phyloP scores from a whole-genome alignment of 306 rosid genomes.

The Lathyrus tuberosus region DNA sequence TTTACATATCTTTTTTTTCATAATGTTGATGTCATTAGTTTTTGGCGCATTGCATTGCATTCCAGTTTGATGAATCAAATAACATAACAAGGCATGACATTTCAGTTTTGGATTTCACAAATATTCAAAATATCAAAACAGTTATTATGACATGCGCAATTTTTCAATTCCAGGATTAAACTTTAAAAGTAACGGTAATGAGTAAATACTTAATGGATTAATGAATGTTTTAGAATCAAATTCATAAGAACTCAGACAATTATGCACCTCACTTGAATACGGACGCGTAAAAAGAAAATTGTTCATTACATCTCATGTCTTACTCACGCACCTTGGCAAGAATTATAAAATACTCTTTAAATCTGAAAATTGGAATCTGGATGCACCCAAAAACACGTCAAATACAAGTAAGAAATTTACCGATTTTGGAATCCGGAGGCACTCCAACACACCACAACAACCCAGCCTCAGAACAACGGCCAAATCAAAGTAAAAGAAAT shows the following conservation, averaged over 20 bases:
- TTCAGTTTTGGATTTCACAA: conserved; percentile 6
- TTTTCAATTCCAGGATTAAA: not conserved
- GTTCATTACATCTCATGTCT: too few relatives aligned
- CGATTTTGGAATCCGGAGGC: too few relatives aligned
- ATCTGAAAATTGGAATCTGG: too few relatives aligned
- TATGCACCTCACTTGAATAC: not conserved
- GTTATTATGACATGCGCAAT: not conserved
- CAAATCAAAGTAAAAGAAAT: too few relatives aligned
- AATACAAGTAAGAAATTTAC: too few relatives aligned
- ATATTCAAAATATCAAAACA: not conserved
- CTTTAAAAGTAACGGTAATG: not conserved
- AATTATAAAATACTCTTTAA: too few relatives aligned
- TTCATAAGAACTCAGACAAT: not conserved
- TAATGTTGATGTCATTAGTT: conserved; percentile 17
- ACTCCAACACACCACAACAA: too few relatives aligned
- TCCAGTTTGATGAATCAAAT: conserved; percentile 15
- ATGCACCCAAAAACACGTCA: too few relatives aligned
- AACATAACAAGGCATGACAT: not conserved
- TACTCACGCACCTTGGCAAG: too few relatives aligned
- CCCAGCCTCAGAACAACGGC: too few relatives aligned
- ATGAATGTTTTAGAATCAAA: not conserved
- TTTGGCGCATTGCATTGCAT: conserved; percentile 23
- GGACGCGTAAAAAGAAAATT: too few relatives aligned
- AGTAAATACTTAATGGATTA: not conserved
- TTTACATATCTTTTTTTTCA: conserved; percentile 21